These are phyloP conservation scores for Sparassis latifolia DNA, from an alignment of 1,284 basidiomycete genomes.

Conservation along the genomic window DNA sequence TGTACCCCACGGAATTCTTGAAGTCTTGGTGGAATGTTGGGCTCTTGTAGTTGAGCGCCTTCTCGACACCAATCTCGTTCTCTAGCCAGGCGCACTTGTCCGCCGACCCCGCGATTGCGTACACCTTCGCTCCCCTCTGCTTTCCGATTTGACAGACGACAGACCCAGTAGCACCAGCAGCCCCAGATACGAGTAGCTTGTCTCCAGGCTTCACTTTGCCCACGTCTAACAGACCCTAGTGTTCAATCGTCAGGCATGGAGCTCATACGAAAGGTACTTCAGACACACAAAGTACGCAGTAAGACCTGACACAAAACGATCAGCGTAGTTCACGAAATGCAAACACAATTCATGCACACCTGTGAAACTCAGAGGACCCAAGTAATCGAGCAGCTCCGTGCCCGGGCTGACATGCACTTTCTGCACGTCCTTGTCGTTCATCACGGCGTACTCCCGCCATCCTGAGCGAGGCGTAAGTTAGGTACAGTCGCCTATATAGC, in stretches of 20 bases:
- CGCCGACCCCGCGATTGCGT: constrained; percentile 73
- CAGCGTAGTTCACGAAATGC: background rate
- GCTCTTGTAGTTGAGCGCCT: constrained; percentile 85
- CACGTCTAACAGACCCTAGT: constrained; percentile 77
- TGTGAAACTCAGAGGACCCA: constrained; percentile 69
- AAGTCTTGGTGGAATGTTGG: constrained; percentile 63
- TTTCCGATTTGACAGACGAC: constrained; percentile 76
- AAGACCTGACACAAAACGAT: constrained; percentile 40
- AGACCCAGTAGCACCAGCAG: constrained; percentile 82
- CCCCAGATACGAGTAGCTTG: constrained; percentile 80
- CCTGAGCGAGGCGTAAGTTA: constrained; percentile 33
- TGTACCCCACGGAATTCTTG: constrained; percentile 50
- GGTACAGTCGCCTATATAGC: background rate
- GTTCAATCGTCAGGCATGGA: background rate
- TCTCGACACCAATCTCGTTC: constrained; percentile 76
- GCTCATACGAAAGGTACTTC: background rate
- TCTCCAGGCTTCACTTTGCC: constrained; percentile 78
- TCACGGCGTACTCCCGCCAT: constrained; percentile 73
- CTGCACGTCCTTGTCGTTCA: constrained; percentile 47
- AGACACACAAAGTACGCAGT: constrained; percentile 76
- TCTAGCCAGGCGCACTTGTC: constrained; percentile 85
- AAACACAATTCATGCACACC: constrained; percentile 31
- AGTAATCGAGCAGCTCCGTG: constrained; percentile 60
- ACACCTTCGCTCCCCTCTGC: constrained; percentile 69
- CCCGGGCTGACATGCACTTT: constrained; percentile 47